These are phyloP conservation scores for Paxillus rubicundulus DNA, from an alignment of 768 basidiomycete genomes.

Conservation along the genomic window DNA sequence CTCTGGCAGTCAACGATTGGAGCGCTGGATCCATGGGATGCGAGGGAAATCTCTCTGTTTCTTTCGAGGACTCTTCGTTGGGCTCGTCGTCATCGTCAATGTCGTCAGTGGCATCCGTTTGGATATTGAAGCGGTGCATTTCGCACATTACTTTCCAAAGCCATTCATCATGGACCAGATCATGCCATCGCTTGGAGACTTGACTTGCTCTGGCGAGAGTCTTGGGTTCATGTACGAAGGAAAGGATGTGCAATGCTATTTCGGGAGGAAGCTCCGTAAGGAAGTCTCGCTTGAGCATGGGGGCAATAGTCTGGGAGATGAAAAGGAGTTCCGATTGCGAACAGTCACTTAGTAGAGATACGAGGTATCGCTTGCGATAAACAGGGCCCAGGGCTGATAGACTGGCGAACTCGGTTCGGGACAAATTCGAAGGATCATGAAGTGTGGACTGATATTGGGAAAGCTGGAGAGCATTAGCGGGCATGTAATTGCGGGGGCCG, in stretches of 20 bases:
- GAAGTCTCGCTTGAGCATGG: conserved; percentile 64
- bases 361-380: conserved; percentile 51
- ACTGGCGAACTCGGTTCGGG: conserved; percentile 34
- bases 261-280: conserved; percentile 60
- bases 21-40: conserved; percentile 42
- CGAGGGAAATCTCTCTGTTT: conserved; percentile 32
- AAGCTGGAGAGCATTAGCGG: conserved; percentile 30
- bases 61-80: conserved; percentile 33
- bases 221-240: conserved; percentile 71
- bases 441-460: conserved; percentile 8
- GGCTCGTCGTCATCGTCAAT: conserved; percentile 25
- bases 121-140: conserved; percentile 45
- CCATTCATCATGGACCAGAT: conserved; percentile 67
- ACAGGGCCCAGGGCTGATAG: conserved; percentile 34
- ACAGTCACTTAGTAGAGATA: conserved; percentile 50
- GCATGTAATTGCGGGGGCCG: conserved; percentile 47
- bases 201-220: conserved; percentile 66
- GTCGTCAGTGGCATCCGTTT: conserved; percentile 20
- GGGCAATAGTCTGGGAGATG: conserved; percentile 61
- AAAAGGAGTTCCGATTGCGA: conserved; percentile 62
- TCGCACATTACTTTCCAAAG: conserved; percentile 80
- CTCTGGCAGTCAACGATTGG: conserved; percentile 36
- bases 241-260: conserved; percentile 70
- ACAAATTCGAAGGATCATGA: conserved; percentile 24
- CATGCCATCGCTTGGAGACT: conserved; percentile 72